Evolutionary conservation across 1,139 yeast species (phyloP), one percentile per base, ranked within the genome.

Genomic region (Pichia sp.): DNA sequence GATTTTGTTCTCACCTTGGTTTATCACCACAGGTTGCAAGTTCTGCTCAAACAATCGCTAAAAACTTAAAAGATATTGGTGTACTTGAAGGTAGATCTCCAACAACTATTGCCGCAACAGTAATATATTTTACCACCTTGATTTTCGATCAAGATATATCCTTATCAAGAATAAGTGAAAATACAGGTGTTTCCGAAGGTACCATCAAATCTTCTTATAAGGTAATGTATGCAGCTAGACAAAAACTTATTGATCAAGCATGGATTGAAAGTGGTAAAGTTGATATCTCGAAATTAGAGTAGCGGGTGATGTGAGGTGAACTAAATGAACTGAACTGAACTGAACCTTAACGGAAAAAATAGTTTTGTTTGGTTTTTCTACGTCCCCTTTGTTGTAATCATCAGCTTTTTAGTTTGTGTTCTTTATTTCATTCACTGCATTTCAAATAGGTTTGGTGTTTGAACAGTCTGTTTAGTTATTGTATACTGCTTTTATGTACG

Each of bases 171-270:
- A 90, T 92, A 48, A 86, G 95, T 7, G 96, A 88, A 55, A 86
- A 85, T 56, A 80, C 97, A n/a, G 98, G 97, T 53, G 98, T 92
- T 27, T 85, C 95, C 59, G 98, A 92, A 61, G 97, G 97, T 54
- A 92, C 98, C 1, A 92, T 92, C 57, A 87, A 92, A 64, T 87
- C 97, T 3, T 83, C 95, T 41, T 92, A 87, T 63, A 85, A 85
- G 64, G 81, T 83, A 40, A 70, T 92, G 68, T 83, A 77, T 61
- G 90, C 85, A 52, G 57, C 59, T 29, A 73, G 67, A 54, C 87
- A 82, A 39, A 78, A 81, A 47, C 73, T 88, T 45, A 73, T 87
- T 27, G 95, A 87, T 60, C 92, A 88, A 33, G 74, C 73, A 52
- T 85, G 96, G 90, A 65, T 84, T 45, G 82, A 80, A 45, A 73